A percentile compares a stretch with the other conserved stretches of the same genome.
Conservation (phyloP, 352 stramenopile species). For the Phytopythium boreale region DNA sequence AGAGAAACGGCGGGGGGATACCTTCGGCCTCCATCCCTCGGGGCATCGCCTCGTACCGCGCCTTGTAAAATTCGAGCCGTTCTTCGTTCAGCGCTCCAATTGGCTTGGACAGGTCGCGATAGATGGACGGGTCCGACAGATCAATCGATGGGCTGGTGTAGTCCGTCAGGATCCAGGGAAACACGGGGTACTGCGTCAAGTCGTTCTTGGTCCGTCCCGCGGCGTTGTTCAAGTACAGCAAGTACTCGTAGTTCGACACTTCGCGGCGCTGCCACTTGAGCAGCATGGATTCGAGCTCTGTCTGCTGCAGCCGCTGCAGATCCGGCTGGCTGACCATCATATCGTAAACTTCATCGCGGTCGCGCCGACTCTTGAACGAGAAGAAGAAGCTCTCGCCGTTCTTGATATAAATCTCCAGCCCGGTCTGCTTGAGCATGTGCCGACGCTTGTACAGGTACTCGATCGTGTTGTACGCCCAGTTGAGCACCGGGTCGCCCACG, state of each 20-base stretch:
- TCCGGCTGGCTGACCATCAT: conserved; percentile 80
- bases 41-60: conserved; percentile 90
- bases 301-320: conserved; percentile 54
- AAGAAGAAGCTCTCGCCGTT: conserved; percentile 79
- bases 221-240: conserved; percentile 87
- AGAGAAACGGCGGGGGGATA: conserved; percentile 93
- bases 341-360: conserved; percentile 84
- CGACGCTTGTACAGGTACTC: conserved; percentile 83
- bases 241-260: conserved; percentile 95
- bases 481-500: conserved; percentile 83
- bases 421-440: conserved; percentile 89
- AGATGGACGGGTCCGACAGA: conserved; percentile 78
- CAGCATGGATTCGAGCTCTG: conserved; percentile 73
- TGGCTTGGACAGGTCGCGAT: conserved; percentile 94
- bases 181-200: conserved; percentile 96
- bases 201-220: conserved; percentile 87
- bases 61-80: conserved; percentile 86
- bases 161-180: conserved; percentile 95
- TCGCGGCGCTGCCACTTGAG: conserved; percentile 79
- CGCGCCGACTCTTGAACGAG: conserved; percentile 62
- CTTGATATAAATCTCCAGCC: conserved; percentile 82
- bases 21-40: conserved; percentile 77
- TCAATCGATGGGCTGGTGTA: conserved; percentile 87
- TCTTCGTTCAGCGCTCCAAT: conserved; percentile 92
- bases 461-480: conserved; percentile 81